Conservation (phyloP, 2,329 filamentous ascomycete genomes). For the Diaporthe citri region DNA sequence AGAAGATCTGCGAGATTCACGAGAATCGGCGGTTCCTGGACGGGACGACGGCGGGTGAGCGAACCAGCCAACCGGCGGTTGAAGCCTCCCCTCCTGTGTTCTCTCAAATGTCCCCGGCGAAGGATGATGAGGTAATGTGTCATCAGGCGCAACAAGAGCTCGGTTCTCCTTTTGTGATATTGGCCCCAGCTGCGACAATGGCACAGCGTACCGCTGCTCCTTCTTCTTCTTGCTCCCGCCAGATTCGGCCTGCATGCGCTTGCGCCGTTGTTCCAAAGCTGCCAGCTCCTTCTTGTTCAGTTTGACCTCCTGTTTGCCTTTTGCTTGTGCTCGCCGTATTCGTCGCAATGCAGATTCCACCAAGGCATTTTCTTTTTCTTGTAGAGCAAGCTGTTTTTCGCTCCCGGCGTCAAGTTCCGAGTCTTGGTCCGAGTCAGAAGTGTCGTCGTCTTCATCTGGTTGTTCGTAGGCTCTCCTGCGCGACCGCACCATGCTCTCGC, state of each 20-base stretch:
- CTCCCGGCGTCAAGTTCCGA: conserved; percentile 63
- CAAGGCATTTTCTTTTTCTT: conserved; percentile 79
- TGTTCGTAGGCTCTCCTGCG: conserved; percentile 57
- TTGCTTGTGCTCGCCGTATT: conserved; percentile 81
- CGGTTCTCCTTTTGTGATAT: conserved; percentile 53
- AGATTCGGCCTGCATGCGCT: conserved; percentile 67
- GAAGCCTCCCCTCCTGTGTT: conserved; percentile 50
- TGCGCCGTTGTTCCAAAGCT: conserved; percentile 78
- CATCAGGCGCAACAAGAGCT: conserved; percentile 48
- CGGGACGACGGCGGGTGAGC: conserved; percentile 55
- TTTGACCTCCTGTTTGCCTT: conserved; percentile 83
- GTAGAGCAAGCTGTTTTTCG: conserved; percentile 68
- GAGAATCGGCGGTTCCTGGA: conserved; percentile 50
- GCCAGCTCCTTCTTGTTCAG: conserved; percentile 84
- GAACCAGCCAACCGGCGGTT: conserved; percentile 66
- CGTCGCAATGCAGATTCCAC: conserved; percentile 84
- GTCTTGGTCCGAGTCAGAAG: conserved; percentile 62
- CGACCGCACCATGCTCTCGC: conserved; percentile 53
- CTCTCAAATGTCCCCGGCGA: conserved; percentile 54
- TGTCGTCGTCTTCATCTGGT: conserved; percentile 58
- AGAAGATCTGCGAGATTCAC: conserved; percentile 57
- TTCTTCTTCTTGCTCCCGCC: conserved; percentile 48
- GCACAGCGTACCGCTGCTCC: conserved; percentile 64
- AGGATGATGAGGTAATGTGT: conserved; percentile 54
- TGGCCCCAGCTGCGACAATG: conserved; percentile 64